Conservation (phyloP, 768 basidiomycete genomes). For the Termitomyces sp. region DNA sequence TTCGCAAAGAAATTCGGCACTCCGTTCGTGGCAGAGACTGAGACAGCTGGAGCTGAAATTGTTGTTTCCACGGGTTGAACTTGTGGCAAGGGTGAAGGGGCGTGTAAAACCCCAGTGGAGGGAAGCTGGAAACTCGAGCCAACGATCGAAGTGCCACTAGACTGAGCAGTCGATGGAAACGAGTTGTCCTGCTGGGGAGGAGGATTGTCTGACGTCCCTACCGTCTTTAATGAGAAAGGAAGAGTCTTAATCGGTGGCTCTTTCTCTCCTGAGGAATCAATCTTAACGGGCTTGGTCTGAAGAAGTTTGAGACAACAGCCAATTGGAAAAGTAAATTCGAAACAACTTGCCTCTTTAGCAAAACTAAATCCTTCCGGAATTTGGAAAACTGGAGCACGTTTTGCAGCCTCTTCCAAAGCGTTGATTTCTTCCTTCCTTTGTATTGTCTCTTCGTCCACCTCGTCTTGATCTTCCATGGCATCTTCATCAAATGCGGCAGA, state of each 20-base stretch:
- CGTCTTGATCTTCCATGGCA: constrained; percentile 36
- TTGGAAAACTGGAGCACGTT: constrained; percentile 53
- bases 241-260: constrained; percentile 64
- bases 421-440: constrained; percentile 40
- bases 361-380: constrained; percentile 66
- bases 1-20: constrained; percentile 1
- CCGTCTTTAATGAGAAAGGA: constrained; percentile 61
- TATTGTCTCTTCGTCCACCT: constrained; percentile 26
- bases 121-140: not conserved
- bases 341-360: constrained; percentile 49
- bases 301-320: constrained; percentile 5
- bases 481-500: constrained; percentile 65
- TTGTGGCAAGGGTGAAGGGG: not conserved
- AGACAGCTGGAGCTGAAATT: not conserved
- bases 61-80: not conserved
- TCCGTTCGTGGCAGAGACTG: not conserved
- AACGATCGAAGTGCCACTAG: not conserved
- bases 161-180: not conserved
- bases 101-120: not conserved
- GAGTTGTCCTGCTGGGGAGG: not conserved
- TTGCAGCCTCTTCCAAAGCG: constrained; percentile 51
- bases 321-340: not conserved
- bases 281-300: constrained; percentile 32
- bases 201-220: constrained; percentile 19
- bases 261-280: constrained; percentile 43